Conservation (phyloP, 192 early-diverging fungal genomes). For the Endogone sp. region DNA sequence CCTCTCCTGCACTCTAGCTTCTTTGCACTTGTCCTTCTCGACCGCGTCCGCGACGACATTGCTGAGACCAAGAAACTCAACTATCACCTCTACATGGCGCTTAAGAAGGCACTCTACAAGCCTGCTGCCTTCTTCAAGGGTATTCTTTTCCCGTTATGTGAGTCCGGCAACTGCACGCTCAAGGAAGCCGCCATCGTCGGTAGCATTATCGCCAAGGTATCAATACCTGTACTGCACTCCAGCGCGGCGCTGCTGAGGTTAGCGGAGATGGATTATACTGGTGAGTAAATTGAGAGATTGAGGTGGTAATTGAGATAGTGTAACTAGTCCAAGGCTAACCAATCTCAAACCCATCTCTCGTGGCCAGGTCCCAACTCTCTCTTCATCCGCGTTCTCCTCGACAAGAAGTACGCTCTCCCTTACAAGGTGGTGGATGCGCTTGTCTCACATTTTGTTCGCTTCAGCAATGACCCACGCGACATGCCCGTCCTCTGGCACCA, state of each 20-base stretch:
- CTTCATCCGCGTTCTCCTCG: slow-evolving; percentile 93
- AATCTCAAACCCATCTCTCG: slow-evolving; percentile 5
- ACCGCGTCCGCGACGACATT: slow-evolving; percentile 93
- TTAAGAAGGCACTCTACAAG: slow-evolving; percentile 97
- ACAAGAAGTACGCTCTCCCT: slow-evolving; percentile 98
- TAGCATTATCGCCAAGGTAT: slow-evolving; percentile 86
- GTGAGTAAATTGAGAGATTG: slow-evolving; percentile 27
- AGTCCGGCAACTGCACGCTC: slow-evolving; percentile 86
- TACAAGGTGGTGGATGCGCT: slow-evolving; percentile 95
- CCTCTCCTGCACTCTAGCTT: slow-evolving; percentile 43
- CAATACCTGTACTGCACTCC: slow-evolving; percentile 94
- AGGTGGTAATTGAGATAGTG: too few species aligned
- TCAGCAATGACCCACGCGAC: slow-evolving; percentile 75
- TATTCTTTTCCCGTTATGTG: slow-evolving; percentile 92
- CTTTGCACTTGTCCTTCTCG: slow-evolving; percentile 82
- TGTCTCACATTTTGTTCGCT: slow-evolving; percentile 94
- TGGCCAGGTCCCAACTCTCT: slow-evolving; percentile 73
- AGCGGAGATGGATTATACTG: slow-evolving; percentile 98
- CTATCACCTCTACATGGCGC: slow-evolving; percentile 93
- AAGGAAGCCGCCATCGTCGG: slow-evolving; percentile 96
- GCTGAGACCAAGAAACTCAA: slow-evolving; percentile 96
- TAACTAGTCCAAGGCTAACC: not conserved
- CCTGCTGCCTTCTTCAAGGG: slow-evolving; percentile 98
- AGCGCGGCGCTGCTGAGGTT: slow-evolving; percentile 88
- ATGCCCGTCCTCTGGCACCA: slow-evolving; percentile 99